Conservation (phyloP, 2,329 filamentous ascomycete genomes). For the Gaeumannomyces sp. region DNA sequence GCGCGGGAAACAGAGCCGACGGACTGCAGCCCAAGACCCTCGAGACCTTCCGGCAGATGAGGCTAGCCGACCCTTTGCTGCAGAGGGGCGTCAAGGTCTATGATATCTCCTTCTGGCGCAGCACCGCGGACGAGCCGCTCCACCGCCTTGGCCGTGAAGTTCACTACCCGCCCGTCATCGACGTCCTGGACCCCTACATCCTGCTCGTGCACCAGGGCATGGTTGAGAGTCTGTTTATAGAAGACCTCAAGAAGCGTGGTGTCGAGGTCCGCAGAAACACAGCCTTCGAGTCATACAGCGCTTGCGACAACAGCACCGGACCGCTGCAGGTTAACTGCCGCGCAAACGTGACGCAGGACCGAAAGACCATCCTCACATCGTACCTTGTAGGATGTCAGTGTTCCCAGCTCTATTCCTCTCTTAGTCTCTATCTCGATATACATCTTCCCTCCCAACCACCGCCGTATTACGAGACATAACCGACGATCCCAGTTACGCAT, state of each 20-base stretch:
- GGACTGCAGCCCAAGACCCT: slow-evolving; percentile 74
- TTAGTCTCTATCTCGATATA: neutral
- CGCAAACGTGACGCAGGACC: slow-evolving; percentile 44
- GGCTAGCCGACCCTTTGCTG: slow-evolving; percentile 62
- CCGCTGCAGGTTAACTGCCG: slow-evolving; percentile 46
- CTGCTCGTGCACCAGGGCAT: slow-evolving; percentile 66
- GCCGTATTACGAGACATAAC: too few relatives aligned
- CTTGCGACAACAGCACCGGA: slow-evolving; percentile 34
- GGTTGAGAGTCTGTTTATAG: slow-evolving; percentile 64
- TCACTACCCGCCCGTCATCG: slow-evolving; percentile 60
- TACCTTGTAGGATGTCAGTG: slow-evolving; percentile 60
- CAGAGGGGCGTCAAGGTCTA: slow-evolving; percentile 64
- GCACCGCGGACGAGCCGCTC: slow-evolving; percentile 48
- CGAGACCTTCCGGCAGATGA: slow-evolving; percentile 68
- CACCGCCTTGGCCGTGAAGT: slow-evolving; percentile 36
- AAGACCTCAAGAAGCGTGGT: slow-evolving; percentile 61
- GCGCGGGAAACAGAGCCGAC: slow-evolving; percentile 46
- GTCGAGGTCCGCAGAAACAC: slow-evolving; percentile 58
- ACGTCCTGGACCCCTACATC: slow-evolving; percentile 52
- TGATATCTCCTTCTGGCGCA: slow-evolving; percentile 69
- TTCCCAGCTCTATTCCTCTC: neutral
- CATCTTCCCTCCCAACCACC: neutral
- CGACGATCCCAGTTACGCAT: neutral
- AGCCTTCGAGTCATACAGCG: slow-evolving; percentile 53
- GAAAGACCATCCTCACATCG: slow-evolving; percentile 41